A percentile compares a stretch with the other conserved stretches of the same genome.
phyloP scores from a whole-genome alignment of 371 early-diverging fungal species.

The Mortierella sp. region DNA sequence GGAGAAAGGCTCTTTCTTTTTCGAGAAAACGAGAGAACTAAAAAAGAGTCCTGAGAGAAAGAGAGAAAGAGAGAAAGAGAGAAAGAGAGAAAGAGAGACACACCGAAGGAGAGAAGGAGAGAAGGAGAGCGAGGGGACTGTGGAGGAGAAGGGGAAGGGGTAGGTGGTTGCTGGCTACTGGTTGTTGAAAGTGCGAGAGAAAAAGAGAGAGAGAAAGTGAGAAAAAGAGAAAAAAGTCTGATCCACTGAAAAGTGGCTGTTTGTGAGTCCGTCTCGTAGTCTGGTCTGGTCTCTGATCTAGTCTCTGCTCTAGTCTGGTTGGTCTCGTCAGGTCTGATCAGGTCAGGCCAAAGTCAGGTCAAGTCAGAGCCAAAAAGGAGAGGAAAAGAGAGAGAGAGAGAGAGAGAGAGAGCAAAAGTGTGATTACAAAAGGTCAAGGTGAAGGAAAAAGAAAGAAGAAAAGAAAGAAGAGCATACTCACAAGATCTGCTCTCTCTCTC shows the following conservation, averaged over 20 bases:
- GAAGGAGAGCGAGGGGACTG: background rate
- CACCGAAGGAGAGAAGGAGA: background rate
- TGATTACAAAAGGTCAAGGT: slow-evolving; percentile 1
- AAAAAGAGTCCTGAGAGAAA: background rate
- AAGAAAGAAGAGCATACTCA: background rate
- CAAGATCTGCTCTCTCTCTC: too few species aligned
- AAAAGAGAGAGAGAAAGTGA: background rate
- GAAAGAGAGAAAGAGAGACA: background rate
- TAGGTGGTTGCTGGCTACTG: background rate
- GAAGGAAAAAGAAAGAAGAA: slow-evolving; percentile 4
- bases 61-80: too few species aligned
- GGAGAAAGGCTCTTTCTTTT: background rate
- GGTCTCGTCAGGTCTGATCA: too few species aligned
- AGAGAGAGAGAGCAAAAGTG: background rate
- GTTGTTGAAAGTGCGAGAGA: background rate
- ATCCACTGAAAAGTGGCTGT: background rate
- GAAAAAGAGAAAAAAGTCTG: background rate
- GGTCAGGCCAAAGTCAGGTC: too few species aligned
- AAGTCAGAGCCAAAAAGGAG: background rate
- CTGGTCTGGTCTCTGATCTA: too few species aligned
- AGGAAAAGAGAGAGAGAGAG: background rate
- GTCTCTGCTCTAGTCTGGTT: too few species aligned
- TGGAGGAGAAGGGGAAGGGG: background rate
- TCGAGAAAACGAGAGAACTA: background rate
- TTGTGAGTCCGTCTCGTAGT: too few species aligned